Percentiles rank a stretch among this genome's conserved stretches.
These are phyloP conservation scores for Meyerozyma sp. DNA, from an alignment of 1,139 yeast species.

Conservation along the genomic window DNA sequence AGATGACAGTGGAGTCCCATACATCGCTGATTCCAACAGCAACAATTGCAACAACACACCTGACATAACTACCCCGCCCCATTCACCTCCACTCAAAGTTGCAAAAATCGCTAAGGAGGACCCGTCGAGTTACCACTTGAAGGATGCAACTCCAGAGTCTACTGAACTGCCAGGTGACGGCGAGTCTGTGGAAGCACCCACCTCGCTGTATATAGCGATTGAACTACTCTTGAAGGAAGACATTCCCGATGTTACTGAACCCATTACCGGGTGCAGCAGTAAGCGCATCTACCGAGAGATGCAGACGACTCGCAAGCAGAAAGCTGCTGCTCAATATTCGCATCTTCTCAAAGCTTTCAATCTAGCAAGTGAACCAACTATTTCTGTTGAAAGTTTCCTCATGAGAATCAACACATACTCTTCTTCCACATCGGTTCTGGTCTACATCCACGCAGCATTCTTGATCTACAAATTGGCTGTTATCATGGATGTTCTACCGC, in stretches of 20 bases:
- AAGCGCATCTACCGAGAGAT: conserved; percentile 17
- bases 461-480: conserved; percentile 33
- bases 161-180: conserved; percentile 1
- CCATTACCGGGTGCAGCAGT: conserved; percentile 13
- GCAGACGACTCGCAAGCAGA: conserved; percentile 5
- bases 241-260: conserved; percentile 11
- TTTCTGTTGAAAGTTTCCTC: conserved; percentile 33
- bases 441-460: conserved; percentile 38
- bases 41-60: conserved; percentile 1
- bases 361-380: conserved; percentile 30
- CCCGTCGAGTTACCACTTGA: conserved; percentile 1
- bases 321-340: conserved; percentile 13
- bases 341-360: conserved; percentile 31
- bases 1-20: conserved; percentile 4
- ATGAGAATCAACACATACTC: conserved; percentile 38
- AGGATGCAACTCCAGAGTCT: conserved; percentile 10
- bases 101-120: conserved; percentile 9
- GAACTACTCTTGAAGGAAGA: conserved; percentile 16
- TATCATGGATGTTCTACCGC: conserved; percentile 26
- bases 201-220: conserved; percentile 17
- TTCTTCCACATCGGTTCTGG: conserved; percentile 34
- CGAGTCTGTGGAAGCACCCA: conserved; percentile 1
- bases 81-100: conserved; percentile 18
- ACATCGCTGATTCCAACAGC: conserved; percentile 1
- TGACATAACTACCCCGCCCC: conserved; percentile 10